Percentiles rank a stretch among this genome's conserved stretches.
phyloP scores from a whole-genome alignment of 768 basidiomycete genomes.

The Leccinum longicurvipes region DNA sequence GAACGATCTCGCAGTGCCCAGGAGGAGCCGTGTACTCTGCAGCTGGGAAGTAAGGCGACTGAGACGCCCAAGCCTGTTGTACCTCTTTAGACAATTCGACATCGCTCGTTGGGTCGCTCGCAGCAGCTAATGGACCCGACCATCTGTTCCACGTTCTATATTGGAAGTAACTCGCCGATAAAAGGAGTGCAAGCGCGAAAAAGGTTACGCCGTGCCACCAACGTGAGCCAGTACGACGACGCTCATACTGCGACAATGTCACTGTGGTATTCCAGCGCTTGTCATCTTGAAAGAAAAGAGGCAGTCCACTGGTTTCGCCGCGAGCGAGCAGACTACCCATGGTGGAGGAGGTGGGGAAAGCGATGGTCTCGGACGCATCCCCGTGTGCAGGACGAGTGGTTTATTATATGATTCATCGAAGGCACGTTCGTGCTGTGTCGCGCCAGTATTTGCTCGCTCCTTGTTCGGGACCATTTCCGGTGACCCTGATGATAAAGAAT shows the following conservation, averaged over 20 bases:
- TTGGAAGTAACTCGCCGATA: constrained; percentile 10
- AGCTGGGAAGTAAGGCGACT: constrained; percentile 57
- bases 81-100: constrained; percentile 19
- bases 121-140: not conserved
- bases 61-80: constrained; percentile 51
- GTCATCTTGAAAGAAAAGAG: not conserved
- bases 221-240: not conserved
- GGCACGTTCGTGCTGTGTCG: not conserved
- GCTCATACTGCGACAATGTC: not conserved
- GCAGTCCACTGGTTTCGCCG: not conserved
- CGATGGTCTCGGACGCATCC: not conserved
- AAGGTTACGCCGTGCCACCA: constrained; percentile 3
- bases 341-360: not conserved
- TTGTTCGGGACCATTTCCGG: not conserved
- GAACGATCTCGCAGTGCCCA: constrained; percentile 48
- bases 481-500: not conserved
- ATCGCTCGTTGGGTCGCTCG: not conserved
- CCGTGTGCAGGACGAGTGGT: not conserved
- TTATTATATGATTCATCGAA: too few species aligned
- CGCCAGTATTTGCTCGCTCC: not conserved
- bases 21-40: constrained; percentile 47
- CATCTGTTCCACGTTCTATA: constrained; percentile 8
- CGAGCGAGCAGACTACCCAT: not conserved
- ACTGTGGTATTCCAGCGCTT: not conserved
- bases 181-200: constrained; percentile 13